phyloP scores from a whole-genome alignment of 2,329 filamentous ascomycete genomes.

The Acrocalymma vagum region DNA sequence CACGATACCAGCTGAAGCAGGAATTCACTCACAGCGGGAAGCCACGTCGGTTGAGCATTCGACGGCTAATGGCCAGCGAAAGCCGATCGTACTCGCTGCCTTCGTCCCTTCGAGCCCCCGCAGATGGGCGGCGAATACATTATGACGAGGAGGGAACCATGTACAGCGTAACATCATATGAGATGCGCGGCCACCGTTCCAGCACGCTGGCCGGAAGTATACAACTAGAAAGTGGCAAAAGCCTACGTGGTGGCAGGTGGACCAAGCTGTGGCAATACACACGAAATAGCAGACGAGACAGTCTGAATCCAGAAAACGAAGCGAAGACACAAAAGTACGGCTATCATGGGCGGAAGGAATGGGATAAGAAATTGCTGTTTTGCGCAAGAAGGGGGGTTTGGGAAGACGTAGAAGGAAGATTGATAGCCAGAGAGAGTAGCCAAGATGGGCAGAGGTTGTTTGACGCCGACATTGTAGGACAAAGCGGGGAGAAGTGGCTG shows the following conservation, averaged over 20 bases:
- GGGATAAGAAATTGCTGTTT: constrained; percentile 30
- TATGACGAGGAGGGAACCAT: constrained; percentile 32
- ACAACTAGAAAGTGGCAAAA: constrained; percentile 21
- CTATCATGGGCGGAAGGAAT: constrained; percentile 27
- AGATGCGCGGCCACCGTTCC: constrained; percentile 26
- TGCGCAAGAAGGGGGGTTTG: constrained; percentile 22
- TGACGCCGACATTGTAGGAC: constrained; percentile 13
- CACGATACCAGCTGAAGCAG: constrained; percentile 32
- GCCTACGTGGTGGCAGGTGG: constrained; percentile 24
- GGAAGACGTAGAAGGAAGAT: constrained; percentile 25
- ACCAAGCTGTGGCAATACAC: constrained; percentile 29
- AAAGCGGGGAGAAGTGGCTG: constrained; percentile 12
- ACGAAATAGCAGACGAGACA: constrained; percentile 19
- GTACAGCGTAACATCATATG: constrained; percentile 24
- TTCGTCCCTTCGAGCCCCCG: constrained; percentile 3
- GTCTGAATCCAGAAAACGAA: constrained; percentile 25
- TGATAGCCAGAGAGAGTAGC: constrained; percentile 17
- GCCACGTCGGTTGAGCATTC: constrained; percentile 22
- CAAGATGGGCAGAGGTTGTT: constrained; percentile 13
- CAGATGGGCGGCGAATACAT: constrained; percentile 6
- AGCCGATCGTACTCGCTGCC: constrained; percentile 20
- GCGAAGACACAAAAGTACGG: constrained; percentile 26
- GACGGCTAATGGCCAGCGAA: constrained; percentile 26
- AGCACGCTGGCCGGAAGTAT: constrained; percentile 22
- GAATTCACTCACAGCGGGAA: constrained; percentile 15